Base-by-base conservation (phyloP, 257 asterid species). In the Prunella vulgaris region DNA sequence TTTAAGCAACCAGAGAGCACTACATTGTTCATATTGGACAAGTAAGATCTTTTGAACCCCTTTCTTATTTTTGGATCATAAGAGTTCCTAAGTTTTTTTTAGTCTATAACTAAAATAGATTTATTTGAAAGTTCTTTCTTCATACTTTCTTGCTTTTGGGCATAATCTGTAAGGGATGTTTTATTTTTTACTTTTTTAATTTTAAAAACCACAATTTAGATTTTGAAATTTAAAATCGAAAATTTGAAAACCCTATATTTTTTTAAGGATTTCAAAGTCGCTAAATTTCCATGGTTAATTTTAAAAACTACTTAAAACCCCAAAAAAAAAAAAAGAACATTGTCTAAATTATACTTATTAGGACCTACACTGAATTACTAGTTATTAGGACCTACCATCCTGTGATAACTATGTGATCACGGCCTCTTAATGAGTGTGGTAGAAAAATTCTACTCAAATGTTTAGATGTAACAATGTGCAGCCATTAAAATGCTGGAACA, bases 21-120 rank as follows among this genome's bases (percentile, higher is more conserved):
- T 66, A 89, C 99, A 62, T 81, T 94, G 80, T 85, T 91, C 82
- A 72, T 91, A 65, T 74, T 94, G 73, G 99, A 94, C 93, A 94
- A 94, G 99, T 94, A 89, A 87, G 93, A 73, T 74, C 78, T 60
- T 64, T 46, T 46, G 53, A 21, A 46, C 15, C 53, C 5, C 12
- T 40, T 40, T 32, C n/a, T n/a, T n/a, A n/a, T 30, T 32, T 32
- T 44, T 42, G 49, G 49, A 44, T 44, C 52, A 44, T 44, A 13
- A 44, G n/a, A 6, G n/a, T 66, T 46, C 32, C 42, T n/a, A n/a
- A n/a, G 42, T 13, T 73, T 10, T 7, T 1, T 32, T 48, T 48
- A 42, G 44, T 40, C 5, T 25, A 30, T 56, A 59, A 54, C 6
- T 5, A n/a, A 20, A 53, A 51, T 64, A 17, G 2, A 58, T 32